Percentiles rank a stretch among this genome's conserved stretches.
Evolutionary conservation across 495 filamentous ascomycete species (phyloP).

Genomic region (Hyphodiscus hymeniophilus): DNA sequence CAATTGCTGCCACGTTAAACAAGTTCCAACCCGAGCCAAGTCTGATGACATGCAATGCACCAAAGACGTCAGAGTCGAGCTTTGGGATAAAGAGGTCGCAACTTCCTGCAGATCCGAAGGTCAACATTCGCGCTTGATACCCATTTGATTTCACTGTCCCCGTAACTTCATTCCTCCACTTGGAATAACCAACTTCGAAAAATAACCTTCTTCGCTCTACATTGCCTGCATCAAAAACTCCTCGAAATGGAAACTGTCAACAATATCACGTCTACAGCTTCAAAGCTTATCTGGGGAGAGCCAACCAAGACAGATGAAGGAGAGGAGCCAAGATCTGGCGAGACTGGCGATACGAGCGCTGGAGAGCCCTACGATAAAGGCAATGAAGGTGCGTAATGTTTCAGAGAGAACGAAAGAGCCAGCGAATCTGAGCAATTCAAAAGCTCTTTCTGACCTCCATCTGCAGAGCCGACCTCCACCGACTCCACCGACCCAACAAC

Average conservation of each 20-base stretch:
- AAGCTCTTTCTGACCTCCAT: too few relatives aligned
- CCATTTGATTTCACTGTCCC: too few relatives aligned
- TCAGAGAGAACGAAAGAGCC: not conserved
- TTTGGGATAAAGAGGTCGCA: too few relatives aligned
- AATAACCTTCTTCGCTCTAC: too few relatives aligned
- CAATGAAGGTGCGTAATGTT: constrained; percentile 27
- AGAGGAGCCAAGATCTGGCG: constrained; percentile 46
- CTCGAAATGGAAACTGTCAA: constrained; percentile 45
- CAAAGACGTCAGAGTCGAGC: too few relatives aligned
- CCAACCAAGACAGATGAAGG: constrained; percentile 10
- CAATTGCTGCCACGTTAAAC: too few relatives aligned
- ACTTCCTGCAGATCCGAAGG: too few relatives aligned
- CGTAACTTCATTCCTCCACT: too few relatives aligned
- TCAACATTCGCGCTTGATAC: too few relatives aligned
- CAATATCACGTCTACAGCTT: constrained; percentile 35
- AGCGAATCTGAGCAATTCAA: too few relatives aligned
- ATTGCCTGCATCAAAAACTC: not conserved
- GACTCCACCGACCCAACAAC: not conserved
- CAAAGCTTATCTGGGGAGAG: constrained; percentile 44
- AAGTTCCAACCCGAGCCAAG: too few relatives aligned
- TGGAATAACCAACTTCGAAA: not conserved
- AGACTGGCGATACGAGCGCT: constrained; percentile 39
- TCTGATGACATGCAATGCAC: too few relatives aligned
- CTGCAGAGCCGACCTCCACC: not conserved
- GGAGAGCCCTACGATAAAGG: constrained; percentile 54